Conservation (phyloP, 225 moss, liverwort and hornwort genomes). For the Pseudoscleropodium purum region DNA sequence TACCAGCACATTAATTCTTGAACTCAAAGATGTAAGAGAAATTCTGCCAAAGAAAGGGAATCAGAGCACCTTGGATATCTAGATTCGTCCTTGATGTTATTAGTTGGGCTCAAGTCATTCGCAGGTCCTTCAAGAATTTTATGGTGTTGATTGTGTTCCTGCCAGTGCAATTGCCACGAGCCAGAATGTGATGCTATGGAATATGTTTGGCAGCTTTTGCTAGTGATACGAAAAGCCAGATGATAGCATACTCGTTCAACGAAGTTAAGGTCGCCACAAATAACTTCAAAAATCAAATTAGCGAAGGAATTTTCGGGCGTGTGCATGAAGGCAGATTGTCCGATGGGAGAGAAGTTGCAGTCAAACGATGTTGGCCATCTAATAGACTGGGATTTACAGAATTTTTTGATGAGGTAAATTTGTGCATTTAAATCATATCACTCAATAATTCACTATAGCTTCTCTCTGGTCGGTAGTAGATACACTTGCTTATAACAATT, state of each 20-base stretch:
- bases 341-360: conserved; percentile 31
- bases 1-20: background rate
- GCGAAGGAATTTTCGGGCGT: conserved; percentile 25
- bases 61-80: background rate
- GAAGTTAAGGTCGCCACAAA: conserved; percentile 19
- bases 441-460: background rate
- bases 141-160: background rate
- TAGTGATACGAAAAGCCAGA: background rate
- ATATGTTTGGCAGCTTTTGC: conserved; percentile 5
- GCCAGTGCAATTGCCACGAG: background rate
- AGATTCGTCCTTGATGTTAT: background rate
- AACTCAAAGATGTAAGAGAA: background rate
- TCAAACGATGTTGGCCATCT: conserved; percentile 20
- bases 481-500: background rate
- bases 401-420: conserved; percentile 23
- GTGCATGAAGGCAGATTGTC: conserved; percentile 12
- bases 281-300: conserved; percentile 11
- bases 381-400: background rate
- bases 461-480: background rate
- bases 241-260: conserved; percentile 12
- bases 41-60: background rate
- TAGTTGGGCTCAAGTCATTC: background rate
- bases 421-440: background rate
- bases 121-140: background rate
- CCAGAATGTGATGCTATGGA: background rate